phyloP scores from a whole-genome alignment of 2,329 filamentous ascomycete species.

The Macrophomina tecta region DNA sequence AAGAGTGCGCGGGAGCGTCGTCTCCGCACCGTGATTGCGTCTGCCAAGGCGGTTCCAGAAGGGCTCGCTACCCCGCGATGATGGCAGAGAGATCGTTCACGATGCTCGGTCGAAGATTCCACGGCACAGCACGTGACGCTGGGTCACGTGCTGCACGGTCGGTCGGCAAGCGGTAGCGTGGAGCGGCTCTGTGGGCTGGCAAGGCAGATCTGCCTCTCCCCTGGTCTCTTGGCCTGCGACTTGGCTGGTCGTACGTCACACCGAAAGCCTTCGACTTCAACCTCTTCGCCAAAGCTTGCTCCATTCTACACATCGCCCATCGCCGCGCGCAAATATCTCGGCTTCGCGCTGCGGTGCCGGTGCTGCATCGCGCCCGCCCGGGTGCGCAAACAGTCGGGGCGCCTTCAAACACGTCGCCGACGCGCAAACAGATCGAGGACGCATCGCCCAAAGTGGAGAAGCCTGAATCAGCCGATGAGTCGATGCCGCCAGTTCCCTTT shows the following conservation, averaged over 20 bases:
- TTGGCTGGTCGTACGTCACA: slow-evolving; percentile 19
- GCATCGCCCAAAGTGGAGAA: slow-evolving; percentile 8
- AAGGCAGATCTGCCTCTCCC: not conserved
- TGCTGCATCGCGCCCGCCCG: not conserved
- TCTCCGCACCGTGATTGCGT: slow-evolving; percentile 15
- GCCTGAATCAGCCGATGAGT: slow-evolving; percentile 21
- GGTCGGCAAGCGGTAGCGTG: not conserved
- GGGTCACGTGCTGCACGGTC: not conserved
- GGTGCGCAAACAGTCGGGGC: not conserved
- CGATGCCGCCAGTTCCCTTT: not conserved
- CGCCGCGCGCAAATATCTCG: slow-evolving; percentile 14
- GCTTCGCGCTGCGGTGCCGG: no score
- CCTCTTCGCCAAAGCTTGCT: slow-evolving; percentile 12
- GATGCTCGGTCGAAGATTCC: slow-evolving; percentile 15
- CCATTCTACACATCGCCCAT: not conserved
- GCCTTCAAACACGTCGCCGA: slow-evolving; percentile 18
- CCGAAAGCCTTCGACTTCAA: slow-evolving; percentile 13
- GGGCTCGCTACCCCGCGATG: not conserved
- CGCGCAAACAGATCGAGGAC: not conserved
- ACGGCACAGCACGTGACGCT: not conserved
- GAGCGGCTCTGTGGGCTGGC: slow-evolving; percentile 11
- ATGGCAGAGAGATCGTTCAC: slow-evolving; percentile 1
- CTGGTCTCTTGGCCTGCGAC: slow-evolving; percentile 18
- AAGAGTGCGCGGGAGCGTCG: not conserved
- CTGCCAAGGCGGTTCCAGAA: slow-evolving; percentile 23